Percentiles rank a stretch among this genome's conserved stretches.
Evolutionary conservation across 176 grass and related monocot genomes (phyloP).

Genomic region (Carex myosuroides): DNA sequence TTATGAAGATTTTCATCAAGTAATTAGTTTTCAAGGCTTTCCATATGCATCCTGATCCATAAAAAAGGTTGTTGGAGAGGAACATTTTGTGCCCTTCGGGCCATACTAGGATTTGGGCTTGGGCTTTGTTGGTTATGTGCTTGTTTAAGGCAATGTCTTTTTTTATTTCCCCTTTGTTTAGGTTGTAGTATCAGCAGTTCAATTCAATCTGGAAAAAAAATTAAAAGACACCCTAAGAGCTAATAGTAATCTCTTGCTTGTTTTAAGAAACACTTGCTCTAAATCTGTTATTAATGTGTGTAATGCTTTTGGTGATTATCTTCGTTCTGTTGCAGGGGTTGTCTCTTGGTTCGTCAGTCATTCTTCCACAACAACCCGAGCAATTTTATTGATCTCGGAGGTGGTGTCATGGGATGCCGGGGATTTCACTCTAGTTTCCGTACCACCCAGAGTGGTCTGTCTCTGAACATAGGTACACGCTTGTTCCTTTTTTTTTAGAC

Average conservation of each 20-base stretch:
- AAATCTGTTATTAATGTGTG: not conserved
- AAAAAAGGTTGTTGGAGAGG: too few relatives aligned
- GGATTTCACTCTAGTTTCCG: slow-evolving; percentile 92
- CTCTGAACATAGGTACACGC: slow-evolving; percentile 68
- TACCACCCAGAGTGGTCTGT: slow-evolving; percentile 71
- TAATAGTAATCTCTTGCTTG: not conserved
- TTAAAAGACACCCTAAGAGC: not conserved
- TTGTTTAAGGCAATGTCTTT: not conserved
- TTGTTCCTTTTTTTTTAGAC: not conserved
- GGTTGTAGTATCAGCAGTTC: not conserved
- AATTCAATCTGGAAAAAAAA: not conserved
- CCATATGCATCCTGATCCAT: too few relatives aligned
- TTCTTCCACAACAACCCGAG: slow-evolving; percentile 76
- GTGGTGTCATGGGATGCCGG: slow-evolving; percentile 74
- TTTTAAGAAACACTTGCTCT: not conserved
- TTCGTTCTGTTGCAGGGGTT: slow-evolving; percentile 50
- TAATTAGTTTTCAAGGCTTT: not conserved
- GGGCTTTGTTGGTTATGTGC: too few relatives aligned
- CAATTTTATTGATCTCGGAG: slow-evolving; percentile 76
- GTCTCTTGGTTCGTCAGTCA: slow-evolving; percentile 73
- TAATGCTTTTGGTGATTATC: not conserved
- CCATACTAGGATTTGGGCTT: too few relatives aligned
- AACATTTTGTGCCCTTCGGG: too few relatives aligned
- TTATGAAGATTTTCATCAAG: not conserved
- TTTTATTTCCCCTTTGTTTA: not conserved